phyloP scores from a whole-genome alignment of 768 basidiomycete genomes.

The Kwoniella dejecticola region DNA sequence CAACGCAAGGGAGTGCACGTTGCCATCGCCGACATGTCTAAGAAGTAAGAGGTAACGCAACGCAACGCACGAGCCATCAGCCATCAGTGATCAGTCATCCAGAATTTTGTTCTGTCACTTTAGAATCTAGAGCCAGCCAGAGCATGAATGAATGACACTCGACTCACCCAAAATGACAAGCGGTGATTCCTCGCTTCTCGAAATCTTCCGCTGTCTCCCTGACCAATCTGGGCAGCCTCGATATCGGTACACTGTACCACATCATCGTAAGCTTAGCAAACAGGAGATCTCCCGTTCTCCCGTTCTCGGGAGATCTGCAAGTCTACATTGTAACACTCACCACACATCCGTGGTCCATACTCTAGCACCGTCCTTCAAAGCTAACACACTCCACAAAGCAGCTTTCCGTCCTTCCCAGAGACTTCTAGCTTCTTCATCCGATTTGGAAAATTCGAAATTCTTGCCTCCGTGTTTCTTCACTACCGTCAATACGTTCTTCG shows the following conservation, averaged over 20 bases:
- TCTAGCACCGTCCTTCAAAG: slow-evolving; percentile 65
- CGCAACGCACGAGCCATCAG: too few species aligned
- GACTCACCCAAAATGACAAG: slow-evolving; percentile 56
- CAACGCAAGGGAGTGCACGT: slow-evolving; percentile 57
- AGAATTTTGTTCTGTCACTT: too few species aligned
- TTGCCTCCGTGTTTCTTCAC: slow-evolving; percentile 69
- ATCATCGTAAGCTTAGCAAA: neutral
- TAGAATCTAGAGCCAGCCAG: too few species aligned
- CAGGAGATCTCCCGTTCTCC: neutral
- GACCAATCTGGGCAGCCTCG: slow-evolving; percentile 55
- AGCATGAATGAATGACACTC: neutral
- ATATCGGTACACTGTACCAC: slow-evolving; percentile 56
- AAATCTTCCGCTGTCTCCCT: slow-evolving; percentile 80
- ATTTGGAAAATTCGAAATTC: slow-evolving; percentile 71
- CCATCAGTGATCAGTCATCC: too few species aligned
- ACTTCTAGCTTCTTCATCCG: slow-evolving; percentile 72
- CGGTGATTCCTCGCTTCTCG: slow-evolving; percentile 62
- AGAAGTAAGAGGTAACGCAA: too few species aligned
- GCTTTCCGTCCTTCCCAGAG: slow-evolving; percentile 87
- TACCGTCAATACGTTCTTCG: slow-evolving; percentile 65
- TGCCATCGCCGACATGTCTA: slow-evolving; percentile 57
- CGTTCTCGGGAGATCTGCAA: neutral
- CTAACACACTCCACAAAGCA: slow-evolving; percentile 71
- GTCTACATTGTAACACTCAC: slow-evolving; percentile 57
- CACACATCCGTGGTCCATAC: slow-evolving; percentile 92